Conservation (phyloP, 768 basidiomycete genomes). For the Amanita thiersii region DNA sequence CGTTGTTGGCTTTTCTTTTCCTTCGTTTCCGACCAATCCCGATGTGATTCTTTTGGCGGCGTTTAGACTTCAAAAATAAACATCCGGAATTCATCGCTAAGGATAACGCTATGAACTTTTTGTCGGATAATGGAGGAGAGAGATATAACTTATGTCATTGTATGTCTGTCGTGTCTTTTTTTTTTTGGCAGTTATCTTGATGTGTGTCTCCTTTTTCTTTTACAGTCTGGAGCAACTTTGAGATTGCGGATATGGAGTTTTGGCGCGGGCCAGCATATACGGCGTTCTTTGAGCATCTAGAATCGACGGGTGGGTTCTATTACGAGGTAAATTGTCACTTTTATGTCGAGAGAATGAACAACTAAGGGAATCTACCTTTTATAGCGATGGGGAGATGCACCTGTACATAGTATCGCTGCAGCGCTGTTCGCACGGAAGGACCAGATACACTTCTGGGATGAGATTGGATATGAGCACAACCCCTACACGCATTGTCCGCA, state of each 20-base stretch:
- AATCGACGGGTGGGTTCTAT: conserved; percentile 56
- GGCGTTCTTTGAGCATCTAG: conserved; percentile 59
- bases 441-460: conserved; percentile 67
- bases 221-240: conserved; percentile 59
- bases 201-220: conserved; percentile 1
- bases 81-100: conserved; percentile 50
- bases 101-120: conserved; percentile 54
- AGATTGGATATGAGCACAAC: conserved; percentile 72
- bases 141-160: conserved; percentile 71
- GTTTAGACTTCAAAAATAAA: conserved; percentile 46
- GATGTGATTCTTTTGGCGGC: no score
- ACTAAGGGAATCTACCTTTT: conserved; percentile 34
- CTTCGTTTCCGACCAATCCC: background rate
- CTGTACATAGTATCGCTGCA: conserved; percentile 62
- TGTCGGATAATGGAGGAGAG: conserved; percentile 39
- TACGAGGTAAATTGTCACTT: conserved; percentile 45
- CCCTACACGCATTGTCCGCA: conserved; percentile 67
- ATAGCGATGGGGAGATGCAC: conserved; percentile 51
- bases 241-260: conserved; percentile 60
- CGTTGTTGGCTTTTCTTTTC: conserved; percentile 10
- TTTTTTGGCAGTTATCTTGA: background rate
- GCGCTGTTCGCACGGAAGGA: conserved; percentile 48
- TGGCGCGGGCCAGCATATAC: conserved; percentile 60
- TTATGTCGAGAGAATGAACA: conserved; percentile 28
- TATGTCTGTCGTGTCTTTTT: conserved; percentile 22